phyloP scores from a whole-genome alignment of 1,139 yeast species.

The Geotrichum restrictum region DNA sequence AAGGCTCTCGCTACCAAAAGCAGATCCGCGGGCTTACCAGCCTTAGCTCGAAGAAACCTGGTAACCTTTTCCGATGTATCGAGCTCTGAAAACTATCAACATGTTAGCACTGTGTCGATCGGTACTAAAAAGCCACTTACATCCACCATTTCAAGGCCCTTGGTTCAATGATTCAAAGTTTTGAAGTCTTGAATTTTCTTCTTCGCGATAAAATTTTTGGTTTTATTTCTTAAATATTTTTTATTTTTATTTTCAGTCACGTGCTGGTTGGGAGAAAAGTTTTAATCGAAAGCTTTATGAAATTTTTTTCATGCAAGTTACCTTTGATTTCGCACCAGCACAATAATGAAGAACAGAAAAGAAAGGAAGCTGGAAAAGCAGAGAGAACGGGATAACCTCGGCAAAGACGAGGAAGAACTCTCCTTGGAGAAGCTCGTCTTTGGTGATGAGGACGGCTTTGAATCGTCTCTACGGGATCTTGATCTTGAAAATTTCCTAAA shows the following conservation, averaged over 20 bases:
- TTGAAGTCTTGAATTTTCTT: neutral
- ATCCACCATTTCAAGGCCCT: slow-evolving; percentile 11
- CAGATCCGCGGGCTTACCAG: slow-evolving; percentile 45
- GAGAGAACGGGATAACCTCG: slow-evolving; percentile 27
- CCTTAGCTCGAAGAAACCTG: slow-evolving; percentile 57
- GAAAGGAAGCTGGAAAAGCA: slow-evolving; percentile 4
- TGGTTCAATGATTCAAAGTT: neutral
- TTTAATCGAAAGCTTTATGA: slow-evolving; percentile 8
- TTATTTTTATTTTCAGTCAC: slow-evolving; percentile 13
- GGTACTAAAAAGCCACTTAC: slow-evolving; percentile 15
- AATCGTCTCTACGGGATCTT: slow-evolving; percentile 55
- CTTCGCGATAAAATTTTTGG: neutral
- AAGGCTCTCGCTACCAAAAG: slow-evolving; percentile 44
- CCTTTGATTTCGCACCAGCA: neutral
- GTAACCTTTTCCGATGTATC: slow-evolving; percentile 55
- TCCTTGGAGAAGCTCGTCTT: slow-evolving; percentile 78
- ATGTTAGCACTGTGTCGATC: neutral
- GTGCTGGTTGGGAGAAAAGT: slow-evolving; percentile 20
- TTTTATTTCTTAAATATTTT: neutral
- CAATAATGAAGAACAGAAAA: slow-evolving; percentile 13
- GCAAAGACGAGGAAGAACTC: slow-evolving; percentile 80
- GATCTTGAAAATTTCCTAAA: slow-evolving; percentile 48
- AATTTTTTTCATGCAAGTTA: slow-evolving; percentile 13
- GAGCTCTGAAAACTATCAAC: slow-evolving; percentile 11
- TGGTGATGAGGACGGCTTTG: slow-evolving; percentile 83